These are phyloP conservation scores for Puccinia triticina DNA, from an alignment of 1,284 basidiomycete genomes.

Conservation along the genomic window DNA sequence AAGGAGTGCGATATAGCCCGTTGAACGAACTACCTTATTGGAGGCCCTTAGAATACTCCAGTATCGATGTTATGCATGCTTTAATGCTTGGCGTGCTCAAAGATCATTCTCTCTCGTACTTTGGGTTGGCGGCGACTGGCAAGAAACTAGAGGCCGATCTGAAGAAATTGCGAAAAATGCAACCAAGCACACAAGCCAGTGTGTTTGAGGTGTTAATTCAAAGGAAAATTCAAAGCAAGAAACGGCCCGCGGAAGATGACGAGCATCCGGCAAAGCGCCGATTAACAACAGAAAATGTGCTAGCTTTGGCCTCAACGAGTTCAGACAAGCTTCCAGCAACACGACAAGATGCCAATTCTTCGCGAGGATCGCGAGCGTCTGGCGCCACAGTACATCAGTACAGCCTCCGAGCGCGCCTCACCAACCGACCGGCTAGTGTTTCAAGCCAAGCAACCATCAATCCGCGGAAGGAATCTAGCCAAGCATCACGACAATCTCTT, in stretches of 20 bases:
- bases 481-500: not conserved
- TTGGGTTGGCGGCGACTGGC: not conserved
- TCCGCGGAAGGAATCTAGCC: not conserved
- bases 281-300: not conserved
- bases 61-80: too few species aligned
- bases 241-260: not conserved
- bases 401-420: too few species aligned
- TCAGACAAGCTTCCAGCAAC: not conserved
- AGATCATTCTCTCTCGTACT: slow-evolving; percentile 15
- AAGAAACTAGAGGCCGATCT: slow-evolving; percentile 6
- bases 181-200: not conserved
- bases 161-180: not conserved
- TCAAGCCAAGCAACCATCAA: not conserved
- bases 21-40: slow-evolving; percentile 31
- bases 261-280: not conserved
- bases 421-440: not conserved
- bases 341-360: not conserved
- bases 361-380: not conserved
- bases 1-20: slow-evolving; percentile 14
- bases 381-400: too few species aligned
- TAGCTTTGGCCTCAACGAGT: not conserved
- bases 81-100: slow-evolving; percentile 33
- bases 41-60: too few species aligned
- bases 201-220: not conserved
- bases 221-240: not conserved